These are phyloP conservation scores for Hanseniaspora nectarophila DNA, from an alignment of 805 yeast species.

Conservation along the genomic window DNA sequence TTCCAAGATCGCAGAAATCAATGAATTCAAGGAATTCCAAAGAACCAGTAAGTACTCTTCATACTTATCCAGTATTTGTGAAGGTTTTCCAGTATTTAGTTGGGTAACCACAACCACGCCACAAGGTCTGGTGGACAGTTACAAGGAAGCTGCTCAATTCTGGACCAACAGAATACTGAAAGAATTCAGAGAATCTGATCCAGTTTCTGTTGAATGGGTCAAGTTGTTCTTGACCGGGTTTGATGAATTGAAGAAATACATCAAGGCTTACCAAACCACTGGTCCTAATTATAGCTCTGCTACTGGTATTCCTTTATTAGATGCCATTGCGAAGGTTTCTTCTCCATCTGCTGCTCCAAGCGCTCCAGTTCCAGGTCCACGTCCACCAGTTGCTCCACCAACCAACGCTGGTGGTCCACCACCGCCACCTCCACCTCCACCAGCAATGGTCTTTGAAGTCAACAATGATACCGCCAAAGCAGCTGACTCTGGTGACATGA, in stretches of 20 bases:
- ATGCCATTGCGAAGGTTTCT: conserved; percentile 31
- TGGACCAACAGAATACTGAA: conserved; percentile 87
- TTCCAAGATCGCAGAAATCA: conserved; percentile 44
- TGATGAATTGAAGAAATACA: conserved; percentile 59
- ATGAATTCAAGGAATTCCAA: conserved; percentile 59
- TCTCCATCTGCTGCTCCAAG: conserved; percentile 22
- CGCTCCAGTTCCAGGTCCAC: no score
- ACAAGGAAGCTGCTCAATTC: conserved; percentile 82
- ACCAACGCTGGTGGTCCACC: conserved; percentile 42
- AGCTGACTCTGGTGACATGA: conserved; percentile 42
- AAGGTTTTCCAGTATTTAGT: conserved; percentile 80
- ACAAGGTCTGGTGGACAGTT: conserved; percentile 62
- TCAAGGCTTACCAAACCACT: conserved; percentile 63
- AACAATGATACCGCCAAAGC: conserved; percentile 22
- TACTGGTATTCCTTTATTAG: conserved; percentile 46
- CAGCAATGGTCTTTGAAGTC: conserved; percentile 52
- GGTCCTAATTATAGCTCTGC: conserved; percentile 72
- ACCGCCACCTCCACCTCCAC: conserved; percentile 91
- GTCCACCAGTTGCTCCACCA: conserved; percentile 25
- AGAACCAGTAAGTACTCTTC: conserved; percentile 53
- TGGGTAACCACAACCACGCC: conserved; percentile 81
- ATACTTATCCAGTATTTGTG: conserved; percentile 72
- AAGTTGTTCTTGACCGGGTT: conserved; percentile 49
- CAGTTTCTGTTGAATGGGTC: conserved; percentile 71
- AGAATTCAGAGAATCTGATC: conserved; percentile 64